Evolutionary conservation across 805 yeast species (phyloP).

Genomic region (Blastobotrys chiropterorum): DNA sequence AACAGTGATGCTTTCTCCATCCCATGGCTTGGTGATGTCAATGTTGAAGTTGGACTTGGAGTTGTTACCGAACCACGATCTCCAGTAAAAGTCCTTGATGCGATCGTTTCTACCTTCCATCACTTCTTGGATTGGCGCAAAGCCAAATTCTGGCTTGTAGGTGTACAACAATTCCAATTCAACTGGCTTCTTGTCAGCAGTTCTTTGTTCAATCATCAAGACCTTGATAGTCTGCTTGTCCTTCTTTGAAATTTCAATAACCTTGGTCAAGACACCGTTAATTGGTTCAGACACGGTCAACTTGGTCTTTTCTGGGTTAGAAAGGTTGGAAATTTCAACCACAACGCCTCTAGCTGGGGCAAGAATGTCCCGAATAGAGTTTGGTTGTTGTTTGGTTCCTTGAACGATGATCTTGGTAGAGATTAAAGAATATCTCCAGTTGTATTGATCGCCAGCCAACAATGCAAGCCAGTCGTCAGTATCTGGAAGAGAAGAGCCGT

Average conservation of each 20-base stretch:
- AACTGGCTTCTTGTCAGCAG: constrained; percentile 67
- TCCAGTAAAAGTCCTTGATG: constrained; percentile 96
- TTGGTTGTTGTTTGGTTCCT: constrained; percentile 69
- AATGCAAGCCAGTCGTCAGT: constrained; percentile 64
- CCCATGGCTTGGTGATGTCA: constrained; percentile 63
- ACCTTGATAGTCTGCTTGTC: constrained; percentile 54
- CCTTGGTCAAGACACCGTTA: constrained; percentile 51
- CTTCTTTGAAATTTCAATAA: constrained; percentile 54
- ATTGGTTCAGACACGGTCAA: constrained; percentile 64
- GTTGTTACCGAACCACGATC: constrained; percentile 78
- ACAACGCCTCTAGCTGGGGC: constrained; percentile 63
- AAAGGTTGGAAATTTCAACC: constrained; percentile 53
- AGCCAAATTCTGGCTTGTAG: constrained; percentile 83
- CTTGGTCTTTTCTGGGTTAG: constrained; percentile 47
- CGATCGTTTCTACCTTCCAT: constrained; percentile 87
- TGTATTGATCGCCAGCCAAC: constrained; percentile 69
- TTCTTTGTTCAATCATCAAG: constrained; percentile 80
- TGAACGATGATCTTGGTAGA: constrained; percentile 77
- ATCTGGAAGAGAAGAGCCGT: constrained; percentile 32
- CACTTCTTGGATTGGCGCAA: constrained; percentile 87
- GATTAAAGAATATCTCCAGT: constrained; percentile 91
- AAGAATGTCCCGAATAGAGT: constrained; percentile 75
- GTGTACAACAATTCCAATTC: constrained; percentile 71
- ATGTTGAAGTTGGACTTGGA: constrained; percentile 46
- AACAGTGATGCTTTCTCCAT: constrained; percentile 62